Base-by-base conservation (phyloP, 441 rosid species). In the Erodium texanum region DNA sequence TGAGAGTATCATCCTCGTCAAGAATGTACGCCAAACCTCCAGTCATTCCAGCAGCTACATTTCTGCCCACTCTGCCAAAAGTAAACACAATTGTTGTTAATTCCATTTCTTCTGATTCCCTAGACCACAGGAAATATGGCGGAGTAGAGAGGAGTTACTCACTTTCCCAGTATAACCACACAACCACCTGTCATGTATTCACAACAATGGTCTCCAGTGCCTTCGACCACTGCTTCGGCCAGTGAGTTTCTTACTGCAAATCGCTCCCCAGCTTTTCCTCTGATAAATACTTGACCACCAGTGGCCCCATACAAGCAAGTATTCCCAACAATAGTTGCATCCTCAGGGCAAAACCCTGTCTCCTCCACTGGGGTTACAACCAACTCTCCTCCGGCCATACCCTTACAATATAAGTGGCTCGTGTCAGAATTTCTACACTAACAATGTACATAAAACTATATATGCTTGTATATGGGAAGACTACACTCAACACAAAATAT, bases 121-220 rank as follows among this genome's bases (percentile, higher is more conserved):
- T 62, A 24, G 69, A 62, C 36, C 14, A 69, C 24, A 64, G 7
- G 58, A 66, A 11, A 67, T 2, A 62, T 24, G 3, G 7, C 24
- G 41, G 45, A 20, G 45, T 34, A 67, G 54, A 74, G 50, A 62
- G 62, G 66, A 59, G 62, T 56, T 32, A 82, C 99, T 89, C 72
- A 94, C 99, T 94, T 94, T 79, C 99, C 99, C 74, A 89, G 93
- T 43, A 92, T 85, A 15, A 92, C 94, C 29, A 94, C 94, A 67
- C 98, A 89, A 52, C 99, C 99, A 71, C 98, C 99, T 70, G 97
- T 92, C 99, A 94, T 92, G 84, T 94, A 94, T 81, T 94, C 97
- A 38, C 96, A 92, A 69, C 90, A 92, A 72, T 94, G 99, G 73
- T 94, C 93, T 59, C 96, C 97, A 50, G 93, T 89, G 73, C 99